A percentile compares a stretch with the other conserved stretches of the same genome.
Evolutionary conservation across 1,284 basidiomycete genomes (phyloP).

Genomic region (Puccinia coronata): DNA sequence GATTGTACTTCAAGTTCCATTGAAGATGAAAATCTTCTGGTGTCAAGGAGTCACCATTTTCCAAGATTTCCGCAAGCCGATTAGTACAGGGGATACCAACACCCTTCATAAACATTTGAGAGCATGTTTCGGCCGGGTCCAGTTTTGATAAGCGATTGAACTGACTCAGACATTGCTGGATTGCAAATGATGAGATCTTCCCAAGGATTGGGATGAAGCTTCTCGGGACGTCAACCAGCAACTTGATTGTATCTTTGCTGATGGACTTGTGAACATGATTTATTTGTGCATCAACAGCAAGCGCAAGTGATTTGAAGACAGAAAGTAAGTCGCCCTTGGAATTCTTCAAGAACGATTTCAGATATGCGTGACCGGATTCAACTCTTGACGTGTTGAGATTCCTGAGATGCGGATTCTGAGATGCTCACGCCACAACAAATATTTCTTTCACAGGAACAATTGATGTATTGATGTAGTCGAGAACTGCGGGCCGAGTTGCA

Average conservation of each 20-base stretch:
- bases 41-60: neutral
- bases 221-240: neutral
- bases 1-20: slow-evolving; percentile 2
- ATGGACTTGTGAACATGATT: neutral
- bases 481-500: neutral
- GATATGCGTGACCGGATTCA: neutral
- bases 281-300: neutral
- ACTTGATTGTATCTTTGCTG: neutral
- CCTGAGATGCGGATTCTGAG: no score
- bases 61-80: neutral
- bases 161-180: neutral
- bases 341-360: neutral
- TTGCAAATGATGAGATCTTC: no score
- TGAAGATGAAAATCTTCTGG: neutral
- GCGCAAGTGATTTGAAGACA: no score
- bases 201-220: neutral
- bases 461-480: neutral
- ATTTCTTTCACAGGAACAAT: neutral
- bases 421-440: no score
- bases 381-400: no score
- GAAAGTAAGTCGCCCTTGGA: no score
- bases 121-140: neutral
- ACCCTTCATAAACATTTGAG: slow-evolving; percentile 1
- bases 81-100: neutral
- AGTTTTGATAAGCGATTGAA: neutral